phyloP scores from a whole-genome alignment of 805 yeast genomes.

The Kazachstania viticola region DNA sequence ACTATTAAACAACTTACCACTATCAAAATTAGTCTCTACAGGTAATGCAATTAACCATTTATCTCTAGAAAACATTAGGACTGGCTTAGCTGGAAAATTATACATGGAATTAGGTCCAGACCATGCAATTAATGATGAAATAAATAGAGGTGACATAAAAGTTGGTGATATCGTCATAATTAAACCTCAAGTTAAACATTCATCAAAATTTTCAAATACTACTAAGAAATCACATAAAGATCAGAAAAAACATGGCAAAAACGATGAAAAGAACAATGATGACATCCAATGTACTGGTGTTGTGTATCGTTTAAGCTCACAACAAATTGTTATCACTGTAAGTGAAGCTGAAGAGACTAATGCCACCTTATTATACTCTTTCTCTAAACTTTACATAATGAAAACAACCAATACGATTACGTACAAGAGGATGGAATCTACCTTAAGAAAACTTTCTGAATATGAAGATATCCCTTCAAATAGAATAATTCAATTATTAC shows the following conservation, averaged over 20 bases:
- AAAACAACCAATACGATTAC: constrained; percentile 53
- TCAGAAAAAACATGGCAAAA: constrained; percentile 11
- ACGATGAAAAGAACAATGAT: constrained; percentile 13
- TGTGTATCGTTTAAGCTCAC: constrained; percentile 40
- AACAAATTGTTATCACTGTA: constrained; percentile 44
- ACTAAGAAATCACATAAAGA: constrained; percentile 18
- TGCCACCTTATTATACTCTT: constrained; percentile 31
- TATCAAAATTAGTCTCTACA: constrained; percentile 51
- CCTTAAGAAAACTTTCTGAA: constrained; percentile 55
- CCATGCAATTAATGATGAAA: constrained; percentile 22
- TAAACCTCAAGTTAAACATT: constrained; percentile 15
- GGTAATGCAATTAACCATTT: constrained; percentile 74
- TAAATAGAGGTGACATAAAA: constrained; percentile 42
- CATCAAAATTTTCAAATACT: constrained; percentile 7
- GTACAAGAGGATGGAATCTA: constrained; percentile 66
- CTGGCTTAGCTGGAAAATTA: constrained; percentile 63
- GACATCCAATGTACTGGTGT: constrained; percentile 46
- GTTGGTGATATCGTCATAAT: constrained; percentile 72
- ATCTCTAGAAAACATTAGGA: constrained; percentile 44
- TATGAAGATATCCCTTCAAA: constrained; percentile 28
- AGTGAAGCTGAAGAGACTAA: constrained; percentile 47
- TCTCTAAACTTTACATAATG: constrained; percentile 26
- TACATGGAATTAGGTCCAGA: constrained; percentile 53
- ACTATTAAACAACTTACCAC: constrained; percentile 38
- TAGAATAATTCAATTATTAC: constrained; percentile 33